Conservation (phyloP, 192 early-diverging fungal species). For the Podila verticillata region DNA sequence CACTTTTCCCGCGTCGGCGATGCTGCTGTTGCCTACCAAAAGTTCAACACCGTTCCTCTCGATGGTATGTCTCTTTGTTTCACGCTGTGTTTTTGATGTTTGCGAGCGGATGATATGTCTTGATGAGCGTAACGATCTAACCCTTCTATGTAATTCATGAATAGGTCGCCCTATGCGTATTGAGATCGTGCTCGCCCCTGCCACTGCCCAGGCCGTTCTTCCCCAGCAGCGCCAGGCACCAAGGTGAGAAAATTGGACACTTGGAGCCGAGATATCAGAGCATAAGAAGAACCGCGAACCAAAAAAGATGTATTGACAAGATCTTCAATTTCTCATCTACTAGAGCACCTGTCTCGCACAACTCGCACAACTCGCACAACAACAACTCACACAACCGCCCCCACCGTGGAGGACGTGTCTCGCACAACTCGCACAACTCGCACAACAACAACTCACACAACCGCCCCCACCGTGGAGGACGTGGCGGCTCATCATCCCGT, state of each 20-base stretch:
- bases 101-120: no score
- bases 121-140: no score
- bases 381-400: constrained; percentile 13
- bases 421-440: background rate
- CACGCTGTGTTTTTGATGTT: background rate
- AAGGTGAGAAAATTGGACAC: constrained; percentile 16
- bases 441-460: constrained; percentile 1
- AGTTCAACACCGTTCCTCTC: constrained; percentile 56
- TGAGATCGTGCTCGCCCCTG: constrained; percentile 46
- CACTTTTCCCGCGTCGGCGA: constrained; percentile 56
- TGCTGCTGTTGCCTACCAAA: constrained; percentile 51
- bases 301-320: background rate
- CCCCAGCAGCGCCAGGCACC: constrained; percentile 8
- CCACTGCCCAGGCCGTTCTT: constrained; percentile 19
- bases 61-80: constrained; percentile 40
- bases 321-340: background rate
- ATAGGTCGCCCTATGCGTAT: constrained; percentile 41
- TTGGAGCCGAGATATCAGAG: no score
- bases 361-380: background rate
- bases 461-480: constrained; percentile 23
- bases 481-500: constrained; percentile 18
- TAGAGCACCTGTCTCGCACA: background rate
- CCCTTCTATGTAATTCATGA: background rate
- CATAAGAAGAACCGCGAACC: no score
- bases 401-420: constrained; percentile 25